Evolutionary conservation across 1,284 basidiomycete species (phyloP).

Genomic region (Wallemia hederae): DNA sequence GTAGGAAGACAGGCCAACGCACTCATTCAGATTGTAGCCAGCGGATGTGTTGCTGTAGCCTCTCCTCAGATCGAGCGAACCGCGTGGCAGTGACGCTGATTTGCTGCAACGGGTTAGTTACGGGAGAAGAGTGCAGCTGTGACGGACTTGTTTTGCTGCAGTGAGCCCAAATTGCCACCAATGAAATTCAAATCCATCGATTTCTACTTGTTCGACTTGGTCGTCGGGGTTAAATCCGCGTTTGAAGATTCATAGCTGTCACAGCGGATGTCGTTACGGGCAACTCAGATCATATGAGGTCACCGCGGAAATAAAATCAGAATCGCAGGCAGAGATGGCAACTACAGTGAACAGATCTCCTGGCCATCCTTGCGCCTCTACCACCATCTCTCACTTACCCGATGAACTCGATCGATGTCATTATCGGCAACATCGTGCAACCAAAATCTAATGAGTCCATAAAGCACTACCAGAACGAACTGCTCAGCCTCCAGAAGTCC

Average conservation of each 20-base stretch:
- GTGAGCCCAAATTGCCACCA: neutral
- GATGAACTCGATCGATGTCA: neutral
- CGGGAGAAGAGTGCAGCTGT: neutral
- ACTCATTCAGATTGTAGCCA: neutral
- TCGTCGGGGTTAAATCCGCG: neutral
- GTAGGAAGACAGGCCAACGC: neutral
- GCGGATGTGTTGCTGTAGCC: neutral
- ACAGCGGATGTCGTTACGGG: neutral
- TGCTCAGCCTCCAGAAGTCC: neutral
- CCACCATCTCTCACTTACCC: no score
- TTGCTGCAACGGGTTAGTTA: neutral
- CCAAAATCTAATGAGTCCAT: neutral
- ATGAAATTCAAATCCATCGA: neutral
- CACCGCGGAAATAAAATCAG: neutral
- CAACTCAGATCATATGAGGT: neutral
- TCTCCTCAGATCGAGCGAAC: neutral
- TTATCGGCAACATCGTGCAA: neutral
- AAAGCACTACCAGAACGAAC: neutral
- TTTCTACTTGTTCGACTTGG: no score
- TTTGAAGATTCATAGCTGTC: neutral
- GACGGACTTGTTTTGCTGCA: neutral
- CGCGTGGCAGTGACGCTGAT: neutral
- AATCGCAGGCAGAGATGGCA: no score
- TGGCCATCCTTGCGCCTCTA: no score
- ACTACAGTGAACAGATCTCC: no score